Evolutionary conservation across 306 rosid genomes (phyloP).

Genomic region (Morella rubra): DNA sequence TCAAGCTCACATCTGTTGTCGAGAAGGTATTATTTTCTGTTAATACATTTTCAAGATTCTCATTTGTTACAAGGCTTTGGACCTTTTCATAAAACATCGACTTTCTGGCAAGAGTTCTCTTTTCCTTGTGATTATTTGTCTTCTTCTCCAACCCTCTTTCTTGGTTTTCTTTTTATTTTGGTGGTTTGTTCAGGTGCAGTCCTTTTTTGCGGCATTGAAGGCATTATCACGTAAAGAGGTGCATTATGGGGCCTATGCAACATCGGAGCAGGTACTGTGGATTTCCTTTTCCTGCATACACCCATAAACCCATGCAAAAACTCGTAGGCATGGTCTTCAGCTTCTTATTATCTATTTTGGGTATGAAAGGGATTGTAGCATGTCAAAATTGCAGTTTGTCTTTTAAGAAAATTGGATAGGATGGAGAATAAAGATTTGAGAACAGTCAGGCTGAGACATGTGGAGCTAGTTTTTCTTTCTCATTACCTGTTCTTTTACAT

Average conservation of each 20-base stretch:
- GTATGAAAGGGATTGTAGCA: neutral
- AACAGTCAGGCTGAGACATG: neutral
- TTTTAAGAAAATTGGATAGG: neutral
- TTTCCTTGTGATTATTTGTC: neutral
- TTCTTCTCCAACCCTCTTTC: neutral
- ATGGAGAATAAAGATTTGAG: neutral
- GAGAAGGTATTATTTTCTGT: constrained; percentile 66
- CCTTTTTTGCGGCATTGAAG: constrained; percentile 80
- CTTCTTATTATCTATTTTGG: neutral
- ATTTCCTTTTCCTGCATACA: neutral
- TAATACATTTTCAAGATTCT: constrained; percentile 12
- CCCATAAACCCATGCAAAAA: neutral
- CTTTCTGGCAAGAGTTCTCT: neutral
- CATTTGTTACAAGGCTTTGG: constrained; percentile 12
- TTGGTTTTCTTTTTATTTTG: constrained; percentile 14
- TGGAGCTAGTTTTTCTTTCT: neutral
- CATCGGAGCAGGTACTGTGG: constrained; percentile 82
- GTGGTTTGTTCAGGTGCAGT: constrained; percentile 67
- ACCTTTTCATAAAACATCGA: constrained; percentile 3
- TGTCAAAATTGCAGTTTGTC: neutral
- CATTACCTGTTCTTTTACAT: neutral
- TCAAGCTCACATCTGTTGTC: constrained; percentile 92
- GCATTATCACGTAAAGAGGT: constrained; percentile 95
- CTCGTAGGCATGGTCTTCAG: neutral
- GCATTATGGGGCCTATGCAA: constrained; percentile 97